phyloP scores from a whole-genome alignment of 1,284 basidiomycete genomes.

The Apiotrichum brassicae region DNA sequence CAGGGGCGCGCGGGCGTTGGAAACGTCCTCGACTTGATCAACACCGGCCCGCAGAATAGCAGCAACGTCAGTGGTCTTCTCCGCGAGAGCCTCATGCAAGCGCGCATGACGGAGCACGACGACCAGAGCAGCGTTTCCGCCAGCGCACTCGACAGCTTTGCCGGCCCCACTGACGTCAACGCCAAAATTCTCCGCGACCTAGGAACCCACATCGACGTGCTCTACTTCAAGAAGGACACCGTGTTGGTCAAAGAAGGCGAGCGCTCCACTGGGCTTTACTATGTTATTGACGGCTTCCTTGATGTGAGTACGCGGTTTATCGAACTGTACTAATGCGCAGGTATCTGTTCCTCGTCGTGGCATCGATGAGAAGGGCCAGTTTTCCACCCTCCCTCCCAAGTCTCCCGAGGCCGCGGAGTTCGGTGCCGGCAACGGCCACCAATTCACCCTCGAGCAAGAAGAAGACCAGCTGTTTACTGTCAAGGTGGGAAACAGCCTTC shows the following conservation, averaged over 20 bases:
- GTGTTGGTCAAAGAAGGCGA: constrained; percentile 86
- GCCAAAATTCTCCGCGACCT: constrained; percentile 54
- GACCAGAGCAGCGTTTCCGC: constrained; percentile 51
- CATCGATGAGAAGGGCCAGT: constrained; percentile 11
- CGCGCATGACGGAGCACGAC: constrained; percentile 83
- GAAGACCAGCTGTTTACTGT: constrained; percentile 77
- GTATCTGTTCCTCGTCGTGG: constrained; percentile 19
- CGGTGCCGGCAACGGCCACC: too few relatives aligned
- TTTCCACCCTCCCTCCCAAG: not conserved
- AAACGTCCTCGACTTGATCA: constrained; percentile 66
- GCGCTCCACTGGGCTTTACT: constrained; percentile 71
- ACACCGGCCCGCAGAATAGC: constrained; percentile 32
- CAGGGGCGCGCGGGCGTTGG: constrained; percentile 60
- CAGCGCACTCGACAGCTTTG: constrained; percentile 50
- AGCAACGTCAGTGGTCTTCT: constrained; percentile 56
- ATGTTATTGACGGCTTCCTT: constrained; percentile 94
- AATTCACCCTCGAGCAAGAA: not conserved
- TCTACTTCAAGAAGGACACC: constrained; percentile 84
- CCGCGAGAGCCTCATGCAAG: constrained; percentile 51
- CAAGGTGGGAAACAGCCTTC: constrained; percentile 48
- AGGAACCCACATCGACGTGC: constrained; percentile 92
- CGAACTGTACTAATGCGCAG: not conserved
- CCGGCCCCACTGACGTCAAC: constrained; percentile 18
- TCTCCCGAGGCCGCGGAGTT: too few relatives aligned
- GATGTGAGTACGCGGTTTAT: constrained; percentile 56